phyloP scores from a whole-genome alignment of 768 basidiomycete species.

The Tremella mesenterica region DNA sequence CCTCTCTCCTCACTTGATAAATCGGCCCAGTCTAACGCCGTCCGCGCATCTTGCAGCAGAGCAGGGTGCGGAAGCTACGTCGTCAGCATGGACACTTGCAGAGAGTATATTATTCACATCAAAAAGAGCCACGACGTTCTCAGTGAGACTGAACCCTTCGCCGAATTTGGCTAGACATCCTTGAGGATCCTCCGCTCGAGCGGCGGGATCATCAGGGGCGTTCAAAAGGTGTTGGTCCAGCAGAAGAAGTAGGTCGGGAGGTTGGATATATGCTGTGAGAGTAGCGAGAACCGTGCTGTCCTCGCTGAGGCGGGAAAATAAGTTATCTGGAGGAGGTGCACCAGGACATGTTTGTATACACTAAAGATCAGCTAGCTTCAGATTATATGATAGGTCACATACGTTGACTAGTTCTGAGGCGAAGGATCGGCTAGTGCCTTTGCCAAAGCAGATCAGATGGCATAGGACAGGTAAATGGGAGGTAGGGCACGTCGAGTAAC shows the following conservation, averaged over 20 bases:
- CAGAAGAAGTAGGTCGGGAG: constrained; percentile 9
- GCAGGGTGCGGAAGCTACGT: constrained; percentile 19
- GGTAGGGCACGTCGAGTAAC: constrained; percentile 8
- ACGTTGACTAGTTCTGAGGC: constrained; percentile 17
- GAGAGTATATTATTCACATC: constrained; percentile 11
- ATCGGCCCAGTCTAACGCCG: constrained; percentile 13
- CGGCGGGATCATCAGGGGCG: constrained; percentile 8
- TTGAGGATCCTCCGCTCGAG: constrained; percentile 39
- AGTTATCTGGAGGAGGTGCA: constrained; percentile 24
- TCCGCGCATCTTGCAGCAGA: constrained; percentile 18
- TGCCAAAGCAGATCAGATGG: constrained; percentile 11
- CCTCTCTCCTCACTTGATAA: constrained; percentile 12
- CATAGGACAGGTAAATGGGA: constrained; percentile 16
- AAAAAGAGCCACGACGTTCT: constrained; percentile 18
- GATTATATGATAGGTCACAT: neutral
- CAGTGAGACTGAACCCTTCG: constrained; percentile 28
- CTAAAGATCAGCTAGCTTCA: neutral
- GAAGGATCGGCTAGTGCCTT: constrained; percentile 16
- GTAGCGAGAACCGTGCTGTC: constrained; percentile 15
- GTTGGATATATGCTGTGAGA: constrained; percentile 4
- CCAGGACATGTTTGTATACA: constrained; percentile 9
- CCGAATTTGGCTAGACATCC: constrained; percentile 36
- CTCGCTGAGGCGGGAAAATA: constrained; percentile 21
- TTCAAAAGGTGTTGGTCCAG: constrained; percentile 14
- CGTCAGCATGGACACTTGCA: constrained; percentile 1